Evolutionary conservation across 2,329 filamentous ascomycete genomes (phyloP).

Genomic region (Neophaeococcomyces mojaviensis): DNA sequence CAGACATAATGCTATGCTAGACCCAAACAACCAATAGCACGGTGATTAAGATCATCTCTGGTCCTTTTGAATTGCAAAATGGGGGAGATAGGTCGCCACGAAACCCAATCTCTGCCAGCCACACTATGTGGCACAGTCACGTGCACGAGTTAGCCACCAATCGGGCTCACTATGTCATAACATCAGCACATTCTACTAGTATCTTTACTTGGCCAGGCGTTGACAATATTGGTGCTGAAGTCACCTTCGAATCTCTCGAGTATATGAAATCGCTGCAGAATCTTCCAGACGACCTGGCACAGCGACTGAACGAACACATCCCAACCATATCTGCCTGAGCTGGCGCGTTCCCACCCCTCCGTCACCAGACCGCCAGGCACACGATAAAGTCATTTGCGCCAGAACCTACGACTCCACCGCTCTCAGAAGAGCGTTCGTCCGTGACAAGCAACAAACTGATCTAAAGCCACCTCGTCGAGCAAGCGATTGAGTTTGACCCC

Average conservation of each 20-base stretch:
- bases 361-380: constrained; percentile 1
- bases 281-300: too few species aligned
- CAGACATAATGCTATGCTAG: too few species aligned
- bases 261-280: neutral
- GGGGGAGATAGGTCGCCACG: too few species aligned
- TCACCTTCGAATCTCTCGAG: neutral
- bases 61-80: too few species aligned
- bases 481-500: too few species aligned
- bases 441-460: too few species aligned
- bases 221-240: neutral
- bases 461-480: too few species aligned
- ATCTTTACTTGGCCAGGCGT: neutral
- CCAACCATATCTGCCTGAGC: neutral
- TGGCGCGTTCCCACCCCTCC: neutral
- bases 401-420: neutral
- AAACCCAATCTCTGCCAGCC: too few species aligned
- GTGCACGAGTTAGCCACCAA: neutral
- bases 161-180: constrained; percentile 5
- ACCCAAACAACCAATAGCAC: too few species aligned
- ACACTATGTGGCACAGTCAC: neutral
- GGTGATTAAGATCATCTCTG: too few species aligned
- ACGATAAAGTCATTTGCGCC: constrained; percentile 1
- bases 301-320: too few species aligned
- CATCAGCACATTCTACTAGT: neutral
- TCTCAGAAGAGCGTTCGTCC: neutral